phyloP scores from a whole-genome alignment of 2,329 filamentous ascomycete genomes.

The Dendryphion nanum region DNA sequence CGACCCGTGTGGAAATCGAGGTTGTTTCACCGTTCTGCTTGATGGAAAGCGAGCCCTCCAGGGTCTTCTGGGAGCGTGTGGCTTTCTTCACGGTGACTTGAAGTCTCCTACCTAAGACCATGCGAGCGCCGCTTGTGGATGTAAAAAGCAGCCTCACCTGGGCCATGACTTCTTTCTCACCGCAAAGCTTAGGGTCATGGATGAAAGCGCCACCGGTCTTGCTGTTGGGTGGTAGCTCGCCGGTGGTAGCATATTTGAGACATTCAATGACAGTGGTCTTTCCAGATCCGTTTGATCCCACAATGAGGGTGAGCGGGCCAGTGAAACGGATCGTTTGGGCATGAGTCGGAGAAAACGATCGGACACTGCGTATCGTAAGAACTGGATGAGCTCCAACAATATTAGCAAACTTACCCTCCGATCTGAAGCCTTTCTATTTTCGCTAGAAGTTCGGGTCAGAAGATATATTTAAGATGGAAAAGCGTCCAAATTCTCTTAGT shows the following conservation, averaged over 20 bases:
- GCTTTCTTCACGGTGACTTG: constrained; percentile 86
- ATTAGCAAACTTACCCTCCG: constrained; percentile 60
- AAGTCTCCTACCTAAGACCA: constrained; percentile 80
- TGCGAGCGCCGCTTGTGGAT: constrained; percentile 71
- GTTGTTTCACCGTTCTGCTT: constrained; percentile 76
- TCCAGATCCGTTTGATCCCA: constrained; percentile 94
- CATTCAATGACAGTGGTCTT: constrained; percentile 99
- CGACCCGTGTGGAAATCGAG: constrained; percentile 74
- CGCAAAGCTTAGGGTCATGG: constrained; percentile 88
- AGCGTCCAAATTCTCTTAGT: too few species aligned
- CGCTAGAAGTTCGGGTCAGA: too few species aligned
- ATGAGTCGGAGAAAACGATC: constrained; percentile 77
- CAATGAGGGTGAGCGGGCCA: constrained; percentile 89
- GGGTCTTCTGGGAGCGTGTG: constrained; percentile 72
- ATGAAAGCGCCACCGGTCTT: constrained; percentile 87
- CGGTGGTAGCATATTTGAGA: constrained; percentile 96
- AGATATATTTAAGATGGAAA: too few species aligned
- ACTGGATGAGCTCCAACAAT: too few species aligned
- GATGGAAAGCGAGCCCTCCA: constrained; percentile 77
- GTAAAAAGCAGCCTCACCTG: constrained; percentile 89
- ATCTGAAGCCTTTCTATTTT: constrained; percentile 90
- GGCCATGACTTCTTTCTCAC: constrained; percentile 84
- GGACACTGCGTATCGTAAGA: too few species aligned
- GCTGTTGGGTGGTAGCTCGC: constrained; percentile 87
- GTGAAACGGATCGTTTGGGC: constrained; percentile 84